Conservation (phyloP, 441 rosid species). For the Adansonia grandidieri region DNA sequence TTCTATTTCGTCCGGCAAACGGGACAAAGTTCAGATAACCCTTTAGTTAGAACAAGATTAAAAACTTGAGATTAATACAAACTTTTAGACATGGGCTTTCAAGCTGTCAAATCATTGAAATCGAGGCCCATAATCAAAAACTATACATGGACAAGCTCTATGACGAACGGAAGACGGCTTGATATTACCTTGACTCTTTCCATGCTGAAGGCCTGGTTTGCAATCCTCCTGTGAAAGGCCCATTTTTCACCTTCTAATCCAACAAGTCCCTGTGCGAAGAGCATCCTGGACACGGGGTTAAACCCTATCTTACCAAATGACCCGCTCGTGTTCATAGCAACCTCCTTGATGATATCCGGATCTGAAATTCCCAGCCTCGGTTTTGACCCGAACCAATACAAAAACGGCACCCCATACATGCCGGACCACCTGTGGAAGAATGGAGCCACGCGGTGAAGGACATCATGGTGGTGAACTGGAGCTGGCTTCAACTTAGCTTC, state of each 20-base stretch:
- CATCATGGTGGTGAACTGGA: constrained; percentile 41
- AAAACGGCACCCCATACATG: constrained; percentile 53
- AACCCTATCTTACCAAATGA: constrained; percentile 28
- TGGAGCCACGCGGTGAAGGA: constrained; percentile 48
- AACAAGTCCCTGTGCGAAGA: constrained; percentile 68
- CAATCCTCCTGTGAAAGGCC: constrained; percentile 66
- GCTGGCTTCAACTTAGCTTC: constrained; percentile 51
- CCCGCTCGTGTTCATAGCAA: constrained; percentile 41
- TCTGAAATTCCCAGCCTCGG: constrained; percentile 60
- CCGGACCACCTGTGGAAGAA: constrained; percentile 57
- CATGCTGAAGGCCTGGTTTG: constrained; percentile 59
- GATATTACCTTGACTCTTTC: constrained; percentile 66
- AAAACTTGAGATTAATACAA: too few relatives aligned
- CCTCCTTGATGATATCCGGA: constrained; percentile 59
- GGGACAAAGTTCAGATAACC: too few relatives aligned
- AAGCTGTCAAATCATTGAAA: too few relatives aligned
- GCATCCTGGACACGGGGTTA: constrained; percentile 57
- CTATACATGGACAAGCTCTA: too few relatives aligned
- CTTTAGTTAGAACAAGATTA: too few relatives aligned
- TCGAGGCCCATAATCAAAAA: too few relatives aligned
- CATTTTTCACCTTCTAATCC: constrained; percentile 67
- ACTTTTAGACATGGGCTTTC: too few relatives aligned
- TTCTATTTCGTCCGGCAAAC: too few relatives aligned
- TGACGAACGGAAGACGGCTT: neutral
- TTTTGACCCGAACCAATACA: constrained; percentile 55